Percentiles rank a stretch among this genome's conserved stretches.
Conservation (phyloP, 2,329 filamentous ascomycete species). For the Ciborinia camelliae region DNA sequence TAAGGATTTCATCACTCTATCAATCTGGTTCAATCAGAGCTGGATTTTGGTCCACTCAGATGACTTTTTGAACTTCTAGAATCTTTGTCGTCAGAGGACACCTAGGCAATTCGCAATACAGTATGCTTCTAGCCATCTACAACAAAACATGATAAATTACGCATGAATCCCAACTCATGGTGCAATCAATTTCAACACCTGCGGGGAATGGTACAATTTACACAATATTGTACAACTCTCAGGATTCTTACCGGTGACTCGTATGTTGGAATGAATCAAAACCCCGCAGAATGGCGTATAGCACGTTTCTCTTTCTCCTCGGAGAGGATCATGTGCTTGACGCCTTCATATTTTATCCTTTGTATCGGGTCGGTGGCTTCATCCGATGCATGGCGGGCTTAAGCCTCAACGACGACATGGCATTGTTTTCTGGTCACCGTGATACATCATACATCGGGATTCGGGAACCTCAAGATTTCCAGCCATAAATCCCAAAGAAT, state of each 20-base stretch:
- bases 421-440: neutral
- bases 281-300: slow-evolving; percentile 6
- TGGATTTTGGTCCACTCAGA: slow-evolving; percentile 4
- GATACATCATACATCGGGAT: too few species aligned
- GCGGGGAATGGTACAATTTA: slow-evolving; percentile 2
- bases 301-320: slow-evolving; percentile 11
- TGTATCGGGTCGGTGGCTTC: neutral
- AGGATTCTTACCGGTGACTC: neutral
- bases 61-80: neutral
- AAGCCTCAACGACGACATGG: neutral
- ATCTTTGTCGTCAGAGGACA: slow-evolving; percentile 1
- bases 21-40: neutral
- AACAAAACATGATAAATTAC: neutral
- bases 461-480: neutral
- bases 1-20: neutral
- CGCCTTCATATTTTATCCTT: neutral
- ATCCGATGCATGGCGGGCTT: neutral
- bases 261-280: neutral
- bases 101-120: slow-evolving; percentile 8
- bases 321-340: slow-evolving; percentile 10
- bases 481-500: neutral
- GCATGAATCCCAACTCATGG: neutral
- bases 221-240: neutral
- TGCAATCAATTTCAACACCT: slow-evolving; percentile 7
- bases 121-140: neutral